phyloP scores from a whole-genome alignment of 371 early-diverging fungal species.

The Lichtheimia ramosa region DNA sequence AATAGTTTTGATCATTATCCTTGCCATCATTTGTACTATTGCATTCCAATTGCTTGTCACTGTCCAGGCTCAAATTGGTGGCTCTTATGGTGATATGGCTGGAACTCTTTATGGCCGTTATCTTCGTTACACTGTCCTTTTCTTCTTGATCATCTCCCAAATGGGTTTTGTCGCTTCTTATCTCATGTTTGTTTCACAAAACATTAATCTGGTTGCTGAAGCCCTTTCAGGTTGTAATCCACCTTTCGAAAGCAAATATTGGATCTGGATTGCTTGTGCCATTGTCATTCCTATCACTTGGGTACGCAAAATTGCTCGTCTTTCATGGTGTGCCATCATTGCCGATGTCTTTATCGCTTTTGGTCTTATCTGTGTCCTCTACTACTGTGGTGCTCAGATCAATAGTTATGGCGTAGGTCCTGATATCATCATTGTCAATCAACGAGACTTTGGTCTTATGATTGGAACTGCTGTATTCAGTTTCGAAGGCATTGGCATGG shows the following conservation, averaged over 20 bases:
- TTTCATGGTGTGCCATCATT: conserved; percentile 67
- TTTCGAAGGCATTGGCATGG: conserved; percentile 79
- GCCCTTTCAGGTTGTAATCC: conserved; percentile 37
- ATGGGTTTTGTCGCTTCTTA: conserved; percentile 56
- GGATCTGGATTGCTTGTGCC: conserved; percentile 59
- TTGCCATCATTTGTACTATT: conserved; percentile 30
- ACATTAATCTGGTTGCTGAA: conserved; percentile 42
- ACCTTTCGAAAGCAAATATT: conserved; percentile 37
- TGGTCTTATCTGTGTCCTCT: conserved; percentile 56
- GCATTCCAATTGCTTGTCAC: conserved; percentile 29
- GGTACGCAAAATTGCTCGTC: conserved; percentile 68
- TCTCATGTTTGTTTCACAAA: conserved; percentile 50
- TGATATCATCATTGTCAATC: conserved; percentile 54
- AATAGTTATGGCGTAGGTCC: conserved; percentile 38
- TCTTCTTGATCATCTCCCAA: conserved; percentile 68
- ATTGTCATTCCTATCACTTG: conserved; percentile 67
- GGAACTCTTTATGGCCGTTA: conserved; percentile 62
- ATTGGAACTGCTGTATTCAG: conserved; percentile 79
- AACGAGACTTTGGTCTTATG: conserved; percentile 62
- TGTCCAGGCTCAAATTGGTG: conserved; percentile 45
- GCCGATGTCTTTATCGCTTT: conserved; percentile 75
- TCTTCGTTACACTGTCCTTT: conserved; percentile 54
- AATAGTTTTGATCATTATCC: conserved; percentile 27
- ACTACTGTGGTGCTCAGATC: conserved; percentile 38
- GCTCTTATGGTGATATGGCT: conserved; percentile 84